phyloP scores from a whole-genome alignment of 2,329 filamentous ascomycete species.

The Leptographium lundbergii region DNA sequence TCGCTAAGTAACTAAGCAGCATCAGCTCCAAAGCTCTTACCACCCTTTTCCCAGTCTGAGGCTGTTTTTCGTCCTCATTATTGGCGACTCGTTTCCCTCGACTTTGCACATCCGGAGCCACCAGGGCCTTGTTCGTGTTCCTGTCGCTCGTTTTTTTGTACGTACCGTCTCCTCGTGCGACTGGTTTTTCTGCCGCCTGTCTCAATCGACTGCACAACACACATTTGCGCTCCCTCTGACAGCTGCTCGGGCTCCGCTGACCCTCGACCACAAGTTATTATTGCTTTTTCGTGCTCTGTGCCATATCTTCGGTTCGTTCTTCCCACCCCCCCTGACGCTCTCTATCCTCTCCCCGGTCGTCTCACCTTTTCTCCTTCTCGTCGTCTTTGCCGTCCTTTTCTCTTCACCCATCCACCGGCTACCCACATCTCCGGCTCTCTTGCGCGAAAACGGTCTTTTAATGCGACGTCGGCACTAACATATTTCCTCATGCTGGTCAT shows the following conservation, averaged over 20 bases:
- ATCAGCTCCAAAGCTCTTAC: background rate
- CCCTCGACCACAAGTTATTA: background rate
- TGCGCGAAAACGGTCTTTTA: background rate
- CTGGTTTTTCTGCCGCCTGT: background rate
- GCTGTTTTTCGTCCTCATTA: background rate
- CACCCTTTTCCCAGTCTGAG: background rate
- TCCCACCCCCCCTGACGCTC: background rate
- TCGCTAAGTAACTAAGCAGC: background rate
- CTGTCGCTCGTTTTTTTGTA: background rate
- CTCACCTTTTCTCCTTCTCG: background rate
- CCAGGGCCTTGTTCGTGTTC: background rate
- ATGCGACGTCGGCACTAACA: background rate
- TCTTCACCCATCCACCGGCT: background rate
- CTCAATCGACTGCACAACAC: background rate
- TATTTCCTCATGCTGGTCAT: slow-evolving; percentile 35
- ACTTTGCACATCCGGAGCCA: background rate
- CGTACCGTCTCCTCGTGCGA: background rate
- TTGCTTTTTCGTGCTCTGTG: background rate
- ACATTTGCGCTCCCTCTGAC: background rate
- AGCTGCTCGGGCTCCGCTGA: background rate
- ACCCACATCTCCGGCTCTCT: background rate
- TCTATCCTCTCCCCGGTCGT: background rate
- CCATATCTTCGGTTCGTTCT: background rate
- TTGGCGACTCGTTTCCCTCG: background rate
- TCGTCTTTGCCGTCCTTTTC: background rate